A percentile compares a stretch with the other conserved stretches of the same genome.
Conservation (phyloP, 2,329 filamentous ascomycete species). For the Alternaria solani region DNA sequence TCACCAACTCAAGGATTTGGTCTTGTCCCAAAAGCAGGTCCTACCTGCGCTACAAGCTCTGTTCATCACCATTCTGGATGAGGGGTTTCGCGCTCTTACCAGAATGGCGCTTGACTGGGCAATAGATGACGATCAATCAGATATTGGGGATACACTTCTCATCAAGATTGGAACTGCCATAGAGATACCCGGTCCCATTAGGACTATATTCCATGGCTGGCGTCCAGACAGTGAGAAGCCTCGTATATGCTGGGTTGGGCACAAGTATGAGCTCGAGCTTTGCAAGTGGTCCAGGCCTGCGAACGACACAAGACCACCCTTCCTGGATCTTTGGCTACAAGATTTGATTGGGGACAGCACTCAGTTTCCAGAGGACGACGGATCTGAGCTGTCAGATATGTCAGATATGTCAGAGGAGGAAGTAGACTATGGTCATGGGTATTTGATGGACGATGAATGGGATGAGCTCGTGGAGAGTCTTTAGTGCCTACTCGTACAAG, state of each 20-base stretch:
- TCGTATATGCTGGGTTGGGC: neutral
- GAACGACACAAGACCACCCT: neutral
- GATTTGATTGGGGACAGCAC: neutral
- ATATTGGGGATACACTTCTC: neutral
- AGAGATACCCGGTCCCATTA: neutral
- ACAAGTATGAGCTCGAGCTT: neutral
- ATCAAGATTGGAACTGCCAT: neutral
- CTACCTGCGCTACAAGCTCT: neutral
- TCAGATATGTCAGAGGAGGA: neutral
- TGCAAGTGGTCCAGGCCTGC: neutral
- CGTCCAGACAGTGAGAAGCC: neutral
- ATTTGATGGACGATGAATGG: neutral
- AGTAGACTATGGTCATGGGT: neutral
- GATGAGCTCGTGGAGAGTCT: neutral
- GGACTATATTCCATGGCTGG: neutral
- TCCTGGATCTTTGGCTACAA: neutral
- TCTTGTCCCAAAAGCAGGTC: neutral
- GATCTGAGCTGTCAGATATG: neutral
- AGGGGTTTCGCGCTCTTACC: neutral
- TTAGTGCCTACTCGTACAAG: neutral
- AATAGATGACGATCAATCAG: neutral
- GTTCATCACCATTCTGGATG: neutral
- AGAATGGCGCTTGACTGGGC: no score
- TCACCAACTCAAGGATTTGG: neutral
- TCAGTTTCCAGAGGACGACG: neutral